Percentiles rank a stretch among this genome's conserved stretches.
These are phyloP conservation scores for Pyricularia grisea DNA, from an alignment of 2,329 filamentous ascomycete genomes.

Conservation along the genomic window DNA sequence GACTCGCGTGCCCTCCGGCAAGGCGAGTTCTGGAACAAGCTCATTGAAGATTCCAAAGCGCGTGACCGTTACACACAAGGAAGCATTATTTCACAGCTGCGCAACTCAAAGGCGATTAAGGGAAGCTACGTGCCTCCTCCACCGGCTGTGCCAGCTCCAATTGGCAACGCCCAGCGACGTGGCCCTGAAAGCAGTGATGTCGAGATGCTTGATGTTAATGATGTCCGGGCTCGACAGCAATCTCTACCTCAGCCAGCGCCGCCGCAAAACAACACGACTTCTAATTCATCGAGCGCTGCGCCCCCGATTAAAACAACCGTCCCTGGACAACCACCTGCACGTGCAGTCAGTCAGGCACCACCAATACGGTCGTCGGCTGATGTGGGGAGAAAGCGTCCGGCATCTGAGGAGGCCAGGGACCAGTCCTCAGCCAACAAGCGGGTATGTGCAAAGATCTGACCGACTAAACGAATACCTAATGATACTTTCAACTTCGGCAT, in stretches of 20 bases:
- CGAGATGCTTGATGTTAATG: conserved; percentile 7
- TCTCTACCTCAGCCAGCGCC: conserved; percentile 10
- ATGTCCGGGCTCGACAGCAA: neutral
- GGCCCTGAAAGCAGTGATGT: conserved; percentile 7
- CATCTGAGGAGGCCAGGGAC: conserved; percentile 25
- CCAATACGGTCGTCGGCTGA: conserved; percentile 23
- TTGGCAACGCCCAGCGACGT: neutral
- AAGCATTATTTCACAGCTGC: conserved; percentile 40
- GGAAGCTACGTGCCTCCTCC: neutral
- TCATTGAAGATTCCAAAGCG: conserved; percentile 71
- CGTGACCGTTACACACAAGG: conserved; percentile 71
- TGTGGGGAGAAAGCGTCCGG: conserved; percentile 29
- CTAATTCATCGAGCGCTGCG: conserved; percentile 1
- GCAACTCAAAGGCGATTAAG: conserved; percentile 8
- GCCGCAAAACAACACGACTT: conserved; percentile 4
- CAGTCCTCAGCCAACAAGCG: conserved; percentile 26
- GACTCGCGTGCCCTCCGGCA: conserved; percentile 80
- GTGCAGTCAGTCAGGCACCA: conserved; percentile 10
- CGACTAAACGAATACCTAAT: neutral
- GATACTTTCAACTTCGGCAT: neutral
- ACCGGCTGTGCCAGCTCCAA: neutral
- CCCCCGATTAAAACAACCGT: conserved; percentile 16
- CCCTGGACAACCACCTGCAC: conserved; percentile 15
- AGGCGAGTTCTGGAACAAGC: conserved; percentile 81
- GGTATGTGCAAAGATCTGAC: conserved; percentile 22